phyloP scores from a whole-genome alignment of 1,284 basidiomycete species.

The Melampsora abietis-canadensis region DNA sequence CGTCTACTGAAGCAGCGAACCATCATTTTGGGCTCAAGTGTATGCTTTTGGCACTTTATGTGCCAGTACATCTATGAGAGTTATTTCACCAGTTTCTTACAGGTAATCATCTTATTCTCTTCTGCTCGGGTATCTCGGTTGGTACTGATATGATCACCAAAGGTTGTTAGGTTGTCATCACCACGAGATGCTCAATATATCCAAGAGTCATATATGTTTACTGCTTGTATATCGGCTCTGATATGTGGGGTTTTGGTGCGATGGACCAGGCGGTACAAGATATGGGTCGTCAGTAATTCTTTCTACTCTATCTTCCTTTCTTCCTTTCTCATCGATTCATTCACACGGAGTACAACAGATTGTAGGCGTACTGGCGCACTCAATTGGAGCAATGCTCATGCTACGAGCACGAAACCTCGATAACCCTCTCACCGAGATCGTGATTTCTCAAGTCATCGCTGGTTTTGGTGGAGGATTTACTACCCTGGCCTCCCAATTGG shows the following conservation, averaged over 20 bases:
- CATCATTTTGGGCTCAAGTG: conserved; percentile 47
- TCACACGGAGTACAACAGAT: conserved; percentile 5
- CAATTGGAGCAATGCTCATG: conserved; percentile 51
- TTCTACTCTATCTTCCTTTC: background rate
- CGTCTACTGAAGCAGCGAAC: conserved; percentile 49
- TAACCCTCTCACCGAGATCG: conserved; percentile 49
- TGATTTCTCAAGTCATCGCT: conserved; percentile 48
- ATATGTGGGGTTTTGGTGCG: conserved; percentile 48
- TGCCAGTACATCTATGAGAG: conserved; percentile 44
- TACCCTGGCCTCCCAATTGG: conserved; percentile 49
- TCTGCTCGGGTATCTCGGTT: conserved; percentile 48
- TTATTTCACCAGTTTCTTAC: conserved; percentile 25
- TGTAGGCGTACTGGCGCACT: conserved; percentile 49
- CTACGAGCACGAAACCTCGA: conserved; percentile 49
- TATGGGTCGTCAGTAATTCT: conserved; percentile 46
- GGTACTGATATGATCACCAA: background rate
- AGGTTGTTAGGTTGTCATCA: conserved; percentile 50
- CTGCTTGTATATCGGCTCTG: conserved; percentile 49
- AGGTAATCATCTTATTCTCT: conserved; percentile 41
- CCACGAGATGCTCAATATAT: conserved; percentile 51
- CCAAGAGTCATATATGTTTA: conserved; percentile 50
- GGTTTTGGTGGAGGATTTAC: conserved; percentile 47
- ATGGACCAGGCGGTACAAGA: conserved; percentile 49
- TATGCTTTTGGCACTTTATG: conserved; percentile 51
- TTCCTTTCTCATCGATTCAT: background rate